Evolutionary conservation across 805 yeast species (phyloP).

Genomic region (Kodamaea jinghongensis): DNA sequence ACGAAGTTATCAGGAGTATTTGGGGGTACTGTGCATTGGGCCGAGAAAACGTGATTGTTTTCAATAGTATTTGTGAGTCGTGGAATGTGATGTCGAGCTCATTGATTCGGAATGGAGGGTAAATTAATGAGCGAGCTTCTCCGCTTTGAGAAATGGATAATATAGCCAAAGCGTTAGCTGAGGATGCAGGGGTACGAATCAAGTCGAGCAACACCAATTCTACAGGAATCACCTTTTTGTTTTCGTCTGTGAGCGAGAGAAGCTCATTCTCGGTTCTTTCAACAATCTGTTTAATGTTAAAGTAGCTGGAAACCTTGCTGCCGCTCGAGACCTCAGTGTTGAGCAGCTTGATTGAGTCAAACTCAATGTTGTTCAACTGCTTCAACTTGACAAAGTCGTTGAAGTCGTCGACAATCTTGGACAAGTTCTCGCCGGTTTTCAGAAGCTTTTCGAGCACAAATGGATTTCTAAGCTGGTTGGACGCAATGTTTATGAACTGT

Average conservation of each 20-base stretch:
- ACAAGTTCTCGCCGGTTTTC: conserved; percentile 14
- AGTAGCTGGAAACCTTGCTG: conserved; percentile 35
- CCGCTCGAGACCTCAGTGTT: conserved; percentile 4
- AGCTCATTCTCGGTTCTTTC: conserved; percentile 27
- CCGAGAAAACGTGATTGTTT: conserved; percentile 17
- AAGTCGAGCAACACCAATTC: conserved; percentile 38
- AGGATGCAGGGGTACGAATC: conserved; percentile 11
- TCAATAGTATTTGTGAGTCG: conserved; percentile 9
- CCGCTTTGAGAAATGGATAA: conserved; percentile 16
- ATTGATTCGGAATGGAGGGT: conserved; percentile 42
- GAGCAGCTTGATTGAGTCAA: conserved; percentile 29
- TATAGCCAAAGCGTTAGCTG: conserved; percentile 38
- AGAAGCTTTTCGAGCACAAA: conserved; percentile 34
- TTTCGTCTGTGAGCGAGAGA: conserved; percentile 15
- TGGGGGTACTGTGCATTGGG: conserved; percentile 9
- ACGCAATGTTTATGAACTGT: conserved; percentile 24
- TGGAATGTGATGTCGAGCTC: conserved; percentile 27
- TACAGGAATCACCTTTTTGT: conserved; percentile 12
- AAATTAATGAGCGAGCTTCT: conserved; percentile 30
- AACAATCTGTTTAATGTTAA: conserved; percentile 35
- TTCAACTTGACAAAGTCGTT: conserved; percentile 13
- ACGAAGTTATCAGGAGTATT: conserved; percentile 9
- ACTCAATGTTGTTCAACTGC: conserved; percentile 31
- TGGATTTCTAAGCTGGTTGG: conserved; percentile 33
- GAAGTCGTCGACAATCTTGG: conserved; percentile 17